Base-by-base conservation (phyloP, 2,329 filamentous ascomycete genomes). In the Hortaea sp. region DNA sequence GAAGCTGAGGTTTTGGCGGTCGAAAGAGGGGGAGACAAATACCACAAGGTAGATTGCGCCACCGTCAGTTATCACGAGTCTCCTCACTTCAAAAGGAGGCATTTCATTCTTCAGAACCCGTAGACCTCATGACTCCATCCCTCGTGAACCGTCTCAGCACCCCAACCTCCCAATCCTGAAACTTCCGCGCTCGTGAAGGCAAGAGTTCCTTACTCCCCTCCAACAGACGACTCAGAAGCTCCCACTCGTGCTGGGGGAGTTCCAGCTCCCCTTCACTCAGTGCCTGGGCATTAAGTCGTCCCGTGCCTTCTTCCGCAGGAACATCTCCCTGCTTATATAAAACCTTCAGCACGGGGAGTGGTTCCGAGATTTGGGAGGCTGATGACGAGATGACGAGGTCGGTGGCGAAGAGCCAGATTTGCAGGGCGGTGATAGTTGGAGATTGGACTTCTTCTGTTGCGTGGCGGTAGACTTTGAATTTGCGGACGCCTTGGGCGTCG, bases 101-200 rank as follows among this genome's bases (percentile, higher is more conserved):
- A 7, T 12, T 39, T 30, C 41, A 43, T 29, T 29, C 35, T 42
- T 34, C 11, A 35, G 20, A 45, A 7, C 38, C 6, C 29, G n/a
- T 35, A 20, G 32, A 9, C 4, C 20, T 7, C 27, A 5, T 13
- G 6, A 49, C 30, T 20, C 52, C 53, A n/a, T 51, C 52, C 7
- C 53, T 51, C 48, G 68, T 63, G 64, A 75, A 81, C 49, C 74
- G 68, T 51, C 75, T 71, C 49, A 87, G 58, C 12, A 87, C 60
- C 1, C 80, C 81, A 5, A 87, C 79, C 28, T 73, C 72, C 82
- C 82, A 88, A n/a, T 74, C 76, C 58, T 77, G 71, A 53, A 85
- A 84, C 29, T 56, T 66, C 46, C 78, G 70, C 49, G 82, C 77
- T 6, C 67, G 67, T 0, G 53, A 59, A 1, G 83, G 82, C 6